Evolutionary conservation across 805 yeast genomes (phyloP).

Genomic region (Starmerella asiatica): DNA sequence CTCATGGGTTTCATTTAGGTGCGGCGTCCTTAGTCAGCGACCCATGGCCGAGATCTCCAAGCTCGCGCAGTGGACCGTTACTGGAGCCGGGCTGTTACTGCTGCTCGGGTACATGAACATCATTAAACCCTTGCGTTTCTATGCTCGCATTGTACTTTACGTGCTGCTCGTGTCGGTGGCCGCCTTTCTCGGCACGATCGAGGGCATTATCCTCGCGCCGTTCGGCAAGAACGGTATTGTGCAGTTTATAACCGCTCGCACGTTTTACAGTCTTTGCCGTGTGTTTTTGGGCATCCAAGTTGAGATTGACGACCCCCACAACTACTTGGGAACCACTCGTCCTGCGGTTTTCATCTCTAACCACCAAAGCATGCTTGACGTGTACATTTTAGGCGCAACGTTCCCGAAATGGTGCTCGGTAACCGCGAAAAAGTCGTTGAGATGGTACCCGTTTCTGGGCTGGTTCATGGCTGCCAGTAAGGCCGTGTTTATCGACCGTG

Average conservation of each 20-base stretch:
- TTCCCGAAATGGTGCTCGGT: slow-evolving; percentile 85
- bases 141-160: slow-evolving; percentile 24
- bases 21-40: no score
- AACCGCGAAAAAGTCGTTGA: slow-evolving; percentile 76
- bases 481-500: slow-evolving; percentile 79
- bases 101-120: slow-evolving; percentile 26
- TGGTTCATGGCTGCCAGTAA: slow-evolving; percentile 94
- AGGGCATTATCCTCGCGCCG: slow-evolving; percentile 52
- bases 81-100: slow-evolving; percentile 14
- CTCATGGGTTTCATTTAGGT: no score
- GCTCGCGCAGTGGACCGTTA: slow-evolving; percentile 6
- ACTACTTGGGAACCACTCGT: slow-evolving; percentile 31
- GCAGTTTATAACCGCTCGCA: slow-evolving; percentile 82
- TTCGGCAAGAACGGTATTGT: slow-evolving; percentile 66
- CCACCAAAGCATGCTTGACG: slow-evolving; percentile 85
- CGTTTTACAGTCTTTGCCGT: slow-evolving; percentile 53
- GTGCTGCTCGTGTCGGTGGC: slow-evolving; percentile 22
- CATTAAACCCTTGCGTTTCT: slow-evolving; percentile 27
- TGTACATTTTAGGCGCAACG: slow-evolving; percentile 62
- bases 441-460: slow-evolving; percentile 80
- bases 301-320: slow-evolving; percentile 47
- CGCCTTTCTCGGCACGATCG: slow-evolving; percentile 29
- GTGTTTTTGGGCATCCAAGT: slow-evolving; percentile 55
- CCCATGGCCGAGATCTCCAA: slow-evolving; percentile 14
- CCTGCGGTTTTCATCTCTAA: slow-evolving; percentile 79